Conservation (phyloP, 352 stramenopile genomes). For the Phytopythium delawarense region DNA sequence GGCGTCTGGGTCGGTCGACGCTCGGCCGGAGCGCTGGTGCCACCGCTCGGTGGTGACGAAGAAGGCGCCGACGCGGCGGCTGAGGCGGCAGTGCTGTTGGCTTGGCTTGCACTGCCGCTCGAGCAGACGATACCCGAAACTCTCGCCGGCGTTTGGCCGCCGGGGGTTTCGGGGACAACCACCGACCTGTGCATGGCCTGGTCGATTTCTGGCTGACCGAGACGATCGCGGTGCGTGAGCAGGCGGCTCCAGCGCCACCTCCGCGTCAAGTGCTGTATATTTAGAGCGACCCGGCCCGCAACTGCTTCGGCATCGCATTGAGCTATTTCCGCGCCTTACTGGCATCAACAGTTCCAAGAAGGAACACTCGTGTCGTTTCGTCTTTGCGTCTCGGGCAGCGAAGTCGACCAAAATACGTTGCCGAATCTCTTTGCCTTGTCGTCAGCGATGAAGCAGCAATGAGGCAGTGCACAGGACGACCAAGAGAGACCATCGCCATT, state of each 20-base stretch:
- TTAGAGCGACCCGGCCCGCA: not conserved
- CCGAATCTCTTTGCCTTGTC: no score
- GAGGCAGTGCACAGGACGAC: no score
- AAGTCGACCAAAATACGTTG: not conserved
- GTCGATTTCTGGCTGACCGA: not conserved
- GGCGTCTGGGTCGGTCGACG: not conserved
- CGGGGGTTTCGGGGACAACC: slow-evolving; percentile 2
- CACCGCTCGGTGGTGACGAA: not conserved
- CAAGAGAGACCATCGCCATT: not conserved
- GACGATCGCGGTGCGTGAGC: not conserved
- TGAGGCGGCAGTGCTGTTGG: not conserved
- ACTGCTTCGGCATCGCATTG: not conserved
- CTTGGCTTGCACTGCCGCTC: no score
- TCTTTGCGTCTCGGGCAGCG: not conserved
- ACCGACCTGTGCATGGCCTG: not conserved
- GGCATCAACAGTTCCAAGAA: no score
- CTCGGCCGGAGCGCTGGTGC: not conserved
- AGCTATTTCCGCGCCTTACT: not conserved
- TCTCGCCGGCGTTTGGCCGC: not conserved
- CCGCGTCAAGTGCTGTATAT: not conserved
- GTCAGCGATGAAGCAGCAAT: not conserved
- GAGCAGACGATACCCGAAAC: not conserved
- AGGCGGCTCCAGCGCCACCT: not conserved
- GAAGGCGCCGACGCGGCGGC: not conserved
- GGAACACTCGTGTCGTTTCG: not conserved